phyloP scores from a whole-genome alignment of 345 rosid species.

The Hibiscus syriacus region DNA sequence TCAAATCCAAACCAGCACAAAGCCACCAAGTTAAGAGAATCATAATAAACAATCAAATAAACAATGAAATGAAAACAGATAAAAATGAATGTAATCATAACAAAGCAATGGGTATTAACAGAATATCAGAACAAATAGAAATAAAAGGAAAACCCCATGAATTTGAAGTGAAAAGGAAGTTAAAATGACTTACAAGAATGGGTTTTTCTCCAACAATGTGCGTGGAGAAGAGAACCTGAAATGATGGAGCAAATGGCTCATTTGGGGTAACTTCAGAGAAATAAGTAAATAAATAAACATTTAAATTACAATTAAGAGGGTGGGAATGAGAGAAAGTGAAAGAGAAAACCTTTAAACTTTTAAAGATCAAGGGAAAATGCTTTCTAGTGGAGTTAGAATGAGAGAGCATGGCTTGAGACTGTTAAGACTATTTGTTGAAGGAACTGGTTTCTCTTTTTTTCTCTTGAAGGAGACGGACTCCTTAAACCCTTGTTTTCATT shows the following conservation, averaged over 20 bases:
- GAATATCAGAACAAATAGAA: not conserved
- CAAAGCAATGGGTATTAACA: not conserved
- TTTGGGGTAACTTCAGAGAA: constrained; percentile 23
- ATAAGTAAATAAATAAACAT: not conserved
- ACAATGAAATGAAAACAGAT: not conserved
- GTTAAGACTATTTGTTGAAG: not conserved
- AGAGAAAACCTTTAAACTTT: constrained; percentile 18
- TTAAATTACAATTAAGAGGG: not conserved
- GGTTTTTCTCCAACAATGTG: constrained; percentile 27
- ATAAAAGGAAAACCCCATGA: not conserved
- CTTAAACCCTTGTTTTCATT: constrained; percentile 1
- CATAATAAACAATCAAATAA: not conserved
- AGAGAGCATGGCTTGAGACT: constrained; percentile 18
- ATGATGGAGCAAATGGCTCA: constrained; percentile 20
- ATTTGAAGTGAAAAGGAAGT: not conserved
- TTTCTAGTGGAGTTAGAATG: constrained; percentile 12
- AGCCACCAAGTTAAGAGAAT: not conserved
- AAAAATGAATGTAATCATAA: not conserved
- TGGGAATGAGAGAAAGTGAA: not conserved
- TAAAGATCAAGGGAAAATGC: constrained; percentile 12
- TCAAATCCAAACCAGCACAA: not conserved
- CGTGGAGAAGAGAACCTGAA: constrained; percentile 9
- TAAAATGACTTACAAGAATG: constrained; percentile 47
- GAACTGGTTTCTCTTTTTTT: not conserved
- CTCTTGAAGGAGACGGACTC: not conserved